phyloP scores from a whole-genome alignment of 306 rosid species.

The Cicer judaicum region DNA sequence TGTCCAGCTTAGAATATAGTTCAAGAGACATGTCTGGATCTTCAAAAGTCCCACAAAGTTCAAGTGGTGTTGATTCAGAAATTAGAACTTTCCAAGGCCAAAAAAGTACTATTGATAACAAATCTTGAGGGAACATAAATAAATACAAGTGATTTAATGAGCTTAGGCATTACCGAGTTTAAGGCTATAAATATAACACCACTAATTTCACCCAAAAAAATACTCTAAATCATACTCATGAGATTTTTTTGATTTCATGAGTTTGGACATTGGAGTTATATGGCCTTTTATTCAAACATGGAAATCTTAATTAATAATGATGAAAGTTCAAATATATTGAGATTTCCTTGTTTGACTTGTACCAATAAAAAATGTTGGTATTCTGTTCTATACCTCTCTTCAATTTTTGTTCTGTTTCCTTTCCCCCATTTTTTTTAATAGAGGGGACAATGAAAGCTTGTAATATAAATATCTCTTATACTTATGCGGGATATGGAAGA shows the following conservation, averaged over 20 bases:
- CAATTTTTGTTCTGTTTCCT: conserved; percentile 28
- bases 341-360: conserved; percentile 41
- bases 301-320: background rate
- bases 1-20: conserved; percentile 51
- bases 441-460: conserved; percentile 50
- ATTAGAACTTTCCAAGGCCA: conserved; percentile 47
- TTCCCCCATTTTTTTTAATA: conserved; percentile 42
- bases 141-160: conserved; percentile 5
- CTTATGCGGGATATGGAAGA: conserved; percentile 34
- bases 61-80: conserved; percentile 59
- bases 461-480: conserved; percentile 42
- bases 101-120: conserved; percentile 19
- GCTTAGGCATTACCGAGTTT: conserved; percentile 17
- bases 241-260: background rate
- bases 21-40: conserved; percentile 52
- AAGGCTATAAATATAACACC: conserved; percentile 7
- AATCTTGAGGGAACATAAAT: conserved; percentile 32
- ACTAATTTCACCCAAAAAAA: conserved; percentile 10
- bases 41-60: conserved; percentile 37
- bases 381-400: conserved; percentile 17
- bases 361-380: conserved; percentile 28
- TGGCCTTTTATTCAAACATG: conserved; percentile 9
- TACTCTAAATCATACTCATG: background rate
- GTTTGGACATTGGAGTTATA: background rate
- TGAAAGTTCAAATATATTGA: conserved; percentile 26